Conservation (phyloP, 176 grass and related monocot genomes). For the Hordeum vulgare region MorexV3_pseudomolecules_assembly NC_058520.1:203931546-203932045, state of each 20-base stretch:
- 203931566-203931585: no score
- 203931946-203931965: not conserved
- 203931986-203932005: not conserved
- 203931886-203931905: not conserved
- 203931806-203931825: not conserved
- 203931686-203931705: no score
- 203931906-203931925: not conserved
- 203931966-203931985: not conserved
- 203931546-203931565: no score
- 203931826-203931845: no score
- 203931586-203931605: no score
- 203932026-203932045: not conserved
- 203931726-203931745: no score
- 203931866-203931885: not conserved
- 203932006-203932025: not conserved
- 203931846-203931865: not conserved
- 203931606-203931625: no score
- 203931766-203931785: not conserved
- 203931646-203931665: no score
- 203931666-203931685: no score
- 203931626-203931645: no score
- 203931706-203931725: no score
- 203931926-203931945: not conserved
- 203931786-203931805: not conserved
- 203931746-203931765: not conserved